Conservation (phyloP, 805 yeast species). For the Zygosaccharomyces gambellarensis region DNA sequence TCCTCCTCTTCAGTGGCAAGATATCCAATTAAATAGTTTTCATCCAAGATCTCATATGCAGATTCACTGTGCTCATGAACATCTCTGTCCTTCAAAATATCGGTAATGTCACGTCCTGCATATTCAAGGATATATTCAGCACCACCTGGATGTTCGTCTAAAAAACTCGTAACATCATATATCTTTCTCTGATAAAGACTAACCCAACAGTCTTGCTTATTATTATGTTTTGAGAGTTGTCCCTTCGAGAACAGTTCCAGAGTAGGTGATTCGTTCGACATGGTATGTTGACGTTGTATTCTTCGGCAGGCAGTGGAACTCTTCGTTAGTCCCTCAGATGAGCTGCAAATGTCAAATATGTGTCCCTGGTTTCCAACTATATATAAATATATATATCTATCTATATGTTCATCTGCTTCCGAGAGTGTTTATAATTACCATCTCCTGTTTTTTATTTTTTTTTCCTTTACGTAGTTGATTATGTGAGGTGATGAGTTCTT, state of each 20-base stretch:
- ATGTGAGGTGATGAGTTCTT: neutral
- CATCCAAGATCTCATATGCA: slow-evolving; percentile 83
- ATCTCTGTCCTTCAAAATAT: slow-evolving; percentile 41
- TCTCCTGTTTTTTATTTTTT: neutral
- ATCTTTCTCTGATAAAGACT: slow-evolving; percentile 73
- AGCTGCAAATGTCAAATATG: neutral
- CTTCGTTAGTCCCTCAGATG: no score
- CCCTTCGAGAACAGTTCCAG: slow-evolving; percentile 58
- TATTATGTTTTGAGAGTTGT: slow-evolving; percentile 51
- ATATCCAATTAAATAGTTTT: slow-evolving; percentile 72
- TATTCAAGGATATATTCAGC: slow-evolving; percentile 65
- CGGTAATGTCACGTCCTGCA: slow-evolving; percentile 79
- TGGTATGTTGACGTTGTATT: neutral
- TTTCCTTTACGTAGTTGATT: neutral
- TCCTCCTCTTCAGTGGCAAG: slow-evolving; percentile 80
- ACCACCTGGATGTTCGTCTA: slow-evolving; percentile 61
- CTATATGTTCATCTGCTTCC: neutral
- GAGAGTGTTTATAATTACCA: neutral
- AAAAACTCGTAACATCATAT: slow-evolving; percentile 64
- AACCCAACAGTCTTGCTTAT: slow-evolving; percentile 66
- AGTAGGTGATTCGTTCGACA: slow-evolving; percentile 17
- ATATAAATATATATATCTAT: no score
- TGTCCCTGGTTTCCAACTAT: neutral
- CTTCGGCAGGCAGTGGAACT: no score
- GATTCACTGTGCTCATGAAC: slow-evolving; percentile 78